Evolutionary conservation across 768 basidiomycete genomes (phyloP), one percentile per base, ranked within the genome.

Genomic region (Rhodosporidiobolus sp.): DNA sequence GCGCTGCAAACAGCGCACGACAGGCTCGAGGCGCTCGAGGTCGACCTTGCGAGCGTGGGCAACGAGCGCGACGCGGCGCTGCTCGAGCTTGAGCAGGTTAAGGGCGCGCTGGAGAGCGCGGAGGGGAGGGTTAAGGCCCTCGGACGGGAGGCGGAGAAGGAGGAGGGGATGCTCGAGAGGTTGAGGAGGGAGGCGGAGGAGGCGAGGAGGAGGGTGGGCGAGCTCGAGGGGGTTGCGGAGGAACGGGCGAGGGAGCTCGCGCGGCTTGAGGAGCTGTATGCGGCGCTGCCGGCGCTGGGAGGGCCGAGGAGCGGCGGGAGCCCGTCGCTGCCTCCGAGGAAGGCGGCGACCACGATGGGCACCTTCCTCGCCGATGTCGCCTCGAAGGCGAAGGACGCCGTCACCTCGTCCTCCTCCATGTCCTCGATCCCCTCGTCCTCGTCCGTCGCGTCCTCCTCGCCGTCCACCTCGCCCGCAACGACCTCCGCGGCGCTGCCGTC

Each of bases 401-500:
- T 54, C 30, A 54, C 53, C 14, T 54, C 53, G 16, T 54, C 53
- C 16, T 54, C 53, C 26, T 54, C 53, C 26, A 54, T 54, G 53
- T 54, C 53, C 17, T 54, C 53, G 8, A 43, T 43, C 38, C 7
- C 38, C 38, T 43, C 38, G 8, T 7, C 38, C 38, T 34, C 24
- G 38, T 34, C 30, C 48, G 34, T 49, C 32, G 49, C 45, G 24
- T 53, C 55, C 50, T n/a, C 50, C 52, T 19, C 67, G 43, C 34
- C 24, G 52, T 53, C 70, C 53, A 64, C 53, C 54, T 45, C 59
- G 26, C 64, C 68, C 78, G 70, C 24, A 70, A 66, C 52, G 69
- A n/a, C 57, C 7, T 38, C 38, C 24, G 17, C 57, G 26, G 26
- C 24, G 24, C 57, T 43, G 12, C 57, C 70, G 82, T 83, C 57